A percentile compares a stretch with the other conserved stretches of the same genome.
Evolutionary conservation across 176 grass and related monocot genomes (phyloP).

Genomic region (Puccinellia tenuiflora): DNA sequence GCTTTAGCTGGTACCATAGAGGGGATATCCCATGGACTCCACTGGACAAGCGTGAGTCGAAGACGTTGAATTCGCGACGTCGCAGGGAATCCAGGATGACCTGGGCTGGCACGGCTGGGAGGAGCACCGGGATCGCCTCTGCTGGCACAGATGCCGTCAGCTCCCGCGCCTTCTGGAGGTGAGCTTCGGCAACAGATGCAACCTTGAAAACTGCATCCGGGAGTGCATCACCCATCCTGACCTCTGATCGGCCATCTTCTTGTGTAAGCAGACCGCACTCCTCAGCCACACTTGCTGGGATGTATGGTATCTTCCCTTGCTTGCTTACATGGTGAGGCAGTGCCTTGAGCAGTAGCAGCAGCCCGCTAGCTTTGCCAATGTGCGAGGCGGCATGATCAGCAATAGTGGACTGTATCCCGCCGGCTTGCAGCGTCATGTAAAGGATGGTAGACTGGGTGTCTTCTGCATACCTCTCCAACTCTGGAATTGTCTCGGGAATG

Average conservation of each 20-base stretch:
- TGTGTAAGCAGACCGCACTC: slow-evolving; percentile 53
- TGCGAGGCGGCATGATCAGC: slow-evolving; percentile 83
- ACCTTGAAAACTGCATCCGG: slow-evolving; percentile 81
- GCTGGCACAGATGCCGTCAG: slow-evolving; percentile 49
- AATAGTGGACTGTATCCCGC: slow-evolving; percentile 57
- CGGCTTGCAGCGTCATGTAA: slow-evolving; percentile 73
- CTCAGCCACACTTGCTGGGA: slow-evolving; percentile 60
- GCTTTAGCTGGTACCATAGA: slow-evolving; percentile 84
- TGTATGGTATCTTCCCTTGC: slow-evolving; percentile 57
- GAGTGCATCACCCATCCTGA: slow-evolving; percentile 57
- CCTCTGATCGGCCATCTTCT: slow-evolving; percentile 34
- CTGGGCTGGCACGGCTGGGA: slow-evolving; percentile 68
- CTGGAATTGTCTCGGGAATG: slow-evolving; percentile 40
- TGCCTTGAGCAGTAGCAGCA: slow-evolving; percentile 70
- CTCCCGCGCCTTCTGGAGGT: slow-evolving; percentile 72
- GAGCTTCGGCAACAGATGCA: slow-evolving; percentile 64
- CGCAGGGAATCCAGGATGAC: slow-evolving; percentile 65
- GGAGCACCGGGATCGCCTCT: slow-evolving; percentile 50
- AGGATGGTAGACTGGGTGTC: slow-evolving; percentile 84
- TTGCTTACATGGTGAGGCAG: slow-evolving; percentile 79
- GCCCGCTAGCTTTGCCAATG: slow-evolving; percentile 77
- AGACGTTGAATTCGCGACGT: slow-evolving; percentile 62
- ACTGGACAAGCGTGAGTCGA: slow-evolving; percentile 60
- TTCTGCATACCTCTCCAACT: slow-evolving; percentile 84
- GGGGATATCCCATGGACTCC: slow-evolving; percentile 73